Conservation (phyloP, 176 grass and related monocot species). For the Hyparrhenia diplandra region DNA sequence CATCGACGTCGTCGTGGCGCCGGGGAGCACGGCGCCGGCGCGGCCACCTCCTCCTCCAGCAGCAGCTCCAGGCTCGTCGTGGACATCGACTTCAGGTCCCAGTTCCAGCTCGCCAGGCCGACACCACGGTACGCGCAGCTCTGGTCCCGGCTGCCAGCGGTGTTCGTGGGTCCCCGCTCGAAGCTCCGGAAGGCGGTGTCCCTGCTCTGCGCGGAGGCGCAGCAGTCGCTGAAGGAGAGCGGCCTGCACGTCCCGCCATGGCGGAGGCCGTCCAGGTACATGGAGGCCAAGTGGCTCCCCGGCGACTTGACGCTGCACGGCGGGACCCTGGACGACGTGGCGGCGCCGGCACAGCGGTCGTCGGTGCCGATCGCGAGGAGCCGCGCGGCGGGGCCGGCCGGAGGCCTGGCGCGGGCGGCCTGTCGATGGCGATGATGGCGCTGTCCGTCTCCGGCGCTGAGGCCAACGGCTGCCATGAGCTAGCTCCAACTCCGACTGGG, state of each 20-base stretch:
- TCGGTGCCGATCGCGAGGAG: neutral
- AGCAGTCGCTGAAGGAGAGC: slow-evolving; percentile 63
- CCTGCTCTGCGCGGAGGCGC: slow-evolving; percentile 50
- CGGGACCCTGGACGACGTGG: neutral
- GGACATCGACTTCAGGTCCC: slow-evolving; percentile 68
- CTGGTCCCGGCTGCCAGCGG: slow-evolving; percentile 31
- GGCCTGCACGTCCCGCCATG: slow-evolving; percentile 76
- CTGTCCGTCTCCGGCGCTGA: neutral
- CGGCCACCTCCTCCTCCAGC: neutral
- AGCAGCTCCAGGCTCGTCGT: slow-evolving; percentile 42
- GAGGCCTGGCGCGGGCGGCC: neutral
- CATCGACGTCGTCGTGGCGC: slow-evolving; percentile 49
- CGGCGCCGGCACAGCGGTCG: slow-evolving; percentile 1
- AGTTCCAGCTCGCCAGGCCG: slow-evolving; percentile 66
- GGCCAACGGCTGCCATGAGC: neutral
- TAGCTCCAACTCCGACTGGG: neutral
- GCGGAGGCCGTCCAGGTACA: slow-evolving; percentile 61
- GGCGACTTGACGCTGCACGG: neutral
- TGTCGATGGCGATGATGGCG: slow-evolving; percentile 3
- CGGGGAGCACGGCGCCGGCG: neutral
- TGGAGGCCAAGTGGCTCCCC: slow-evolving; percentile 67
- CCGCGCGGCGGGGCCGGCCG: neutral
- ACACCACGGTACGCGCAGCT: slow-evolving; percentile 53
- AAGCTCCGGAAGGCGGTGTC: slow-evolving; percentile 58
- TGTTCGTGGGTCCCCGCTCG: slow-evolving; percentile 46